Evolutionary conservation across 2,329 filamentous ascomycete species (phyloP).

Genomic region (Aspergillus sp.): DNA sequence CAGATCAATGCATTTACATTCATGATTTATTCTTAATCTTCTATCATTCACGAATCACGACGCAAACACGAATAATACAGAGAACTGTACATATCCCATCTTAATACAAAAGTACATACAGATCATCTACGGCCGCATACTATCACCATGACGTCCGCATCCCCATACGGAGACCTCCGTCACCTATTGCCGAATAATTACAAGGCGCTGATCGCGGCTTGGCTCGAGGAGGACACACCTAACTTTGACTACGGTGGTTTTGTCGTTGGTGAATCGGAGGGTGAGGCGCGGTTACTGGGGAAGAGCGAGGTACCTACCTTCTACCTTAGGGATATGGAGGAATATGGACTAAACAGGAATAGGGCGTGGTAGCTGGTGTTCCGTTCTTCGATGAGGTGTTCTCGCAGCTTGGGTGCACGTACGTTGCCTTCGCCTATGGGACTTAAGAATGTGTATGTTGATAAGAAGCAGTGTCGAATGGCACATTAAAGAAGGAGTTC

Average conservation of each 20-base stretch:
- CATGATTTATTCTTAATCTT: no score
- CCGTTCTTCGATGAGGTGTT: constrained; percentile 97
- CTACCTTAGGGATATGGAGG: background rate
- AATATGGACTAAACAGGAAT: constrained; percentile 5
- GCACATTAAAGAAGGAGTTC: constrained; percentile 69
- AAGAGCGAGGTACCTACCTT: constrained; percentile 45
- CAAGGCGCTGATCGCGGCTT: constrained; percentile 70
- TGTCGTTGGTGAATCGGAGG: constrained; percentile 64
- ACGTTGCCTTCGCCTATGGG: constrained; percentile 23
- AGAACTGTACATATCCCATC: no score
- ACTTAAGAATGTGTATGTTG: background rate
- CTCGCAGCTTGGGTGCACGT: constrained; percentile 74
- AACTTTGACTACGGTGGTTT: constrained; percentile 97
- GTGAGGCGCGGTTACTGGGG: constrained; percentile 46
- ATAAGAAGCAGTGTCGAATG: constrained; percentile 61
- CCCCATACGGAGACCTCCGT: constrained; percentile 52
- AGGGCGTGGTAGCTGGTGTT: constrained; percentile 79
- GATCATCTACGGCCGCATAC: background rate
- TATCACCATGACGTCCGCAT: constrained; percentile 42
- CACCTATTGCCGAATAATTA: constrained; percentile 80
- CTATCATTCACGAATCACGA: no score
- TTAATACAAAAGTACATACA: no score
- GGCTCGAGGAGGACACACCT: constrained; percentile 94
- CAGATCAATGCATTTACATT: no score
- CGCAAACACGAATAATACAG: no score